These are phyloP conservation scores for Trichoderma arundinaceum DNA, from an alignment of 2,329 filamentous ascomycete species.

Conservation along the genomic window DNA sequence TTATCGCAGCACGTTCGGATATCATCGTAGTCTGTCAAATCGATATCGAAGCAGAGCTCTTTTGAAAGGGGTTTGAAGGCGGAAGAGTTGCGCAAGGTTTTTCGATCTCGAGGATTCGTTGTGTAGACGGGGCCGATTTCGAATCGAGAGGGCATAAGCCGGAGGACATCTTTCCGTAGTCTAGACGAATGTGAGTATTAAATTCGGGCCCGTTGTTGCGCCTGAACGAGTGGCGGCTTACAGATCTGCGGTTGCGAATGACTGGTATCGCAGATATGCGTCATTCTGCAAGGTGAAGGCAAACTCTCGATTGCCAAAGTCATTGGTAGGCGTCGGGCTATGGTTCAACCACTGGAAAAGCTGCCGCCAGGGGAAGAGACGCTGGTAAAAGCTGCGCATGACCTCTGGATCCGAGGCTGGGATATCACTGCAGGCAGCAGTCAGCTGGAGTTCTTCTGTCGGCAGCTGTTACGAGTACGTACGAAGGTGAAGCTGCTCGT, in stretches of 20 bases:
- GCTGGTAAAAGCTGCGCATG: constrained; percentile 93
- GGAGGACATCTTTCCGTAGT: constrained; percentile 88
- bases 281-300: constrained; percentile 94
- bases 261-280: constrained; percentile 90
- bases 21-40: constrained; percentile 98
- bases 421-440: constrained; percentile 39
- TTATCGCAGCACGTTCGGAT: constrained; percentile 94
- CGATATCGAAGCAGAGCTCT: constrained; percentile 98
- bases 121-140: constrained; percentile 98
- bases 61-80: constrained; percentile 88
- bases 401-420: constrained; percentile 75
- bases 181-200: constrained; percentile 47
- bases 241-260: constrained; percentile 60
- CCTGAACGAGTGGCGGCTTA: constrained; percentile 38
- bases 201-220: fast-evolving
- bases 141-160: constrained; percentile 88
- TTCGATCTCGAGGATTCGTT: constrained; percentile 91
- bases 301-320: constrained; percentile 94
- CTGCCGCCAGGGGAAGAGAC: constrained; percentile 91
- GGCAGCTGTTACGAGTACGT: constrained; percentile 38
- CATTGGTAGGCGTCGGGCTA: constrained; percentile 79
- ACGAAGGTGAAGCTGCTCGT: constrained; percentile 52
- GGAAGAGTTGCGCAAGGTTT: constrained; percentile 78
- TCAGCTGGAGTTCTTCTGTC: background rate
- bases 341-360: constrained; percentile 99